A percentile compares a stretch with the other conserved stretches of the same genome.
These are phyloP conservation scores for Mortierella sp. DNA, from an alignment of 371 early-diverging fungal species.

Conservation along the genomic window DNA sequence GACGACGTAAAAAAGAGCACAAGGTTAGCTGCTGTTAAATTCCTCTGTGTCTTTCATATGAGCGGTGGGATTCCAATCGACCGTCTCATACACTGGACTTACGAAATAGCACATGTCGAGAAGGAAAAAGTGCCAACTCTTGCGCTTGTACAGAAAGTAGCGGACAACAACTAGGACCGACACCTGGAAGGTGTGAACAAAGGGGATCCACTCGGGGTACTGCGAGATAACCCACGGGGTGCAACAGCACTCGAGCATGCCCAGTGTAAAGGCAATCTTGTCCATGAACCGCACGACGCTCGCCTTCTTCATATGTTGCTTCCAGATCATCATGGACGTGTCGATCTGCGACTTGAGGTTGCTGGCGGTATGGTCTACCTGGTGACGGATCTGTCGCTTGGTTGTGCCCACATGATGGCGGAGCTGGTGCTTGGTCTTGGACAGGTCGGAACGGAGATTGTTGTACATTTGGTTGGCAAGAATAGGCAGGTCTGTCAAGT, in stretches of 20 bases:
- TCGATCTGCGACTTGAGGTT: conserved; percentile 50
- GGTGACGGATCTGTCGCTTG: conserved; percentile 36
- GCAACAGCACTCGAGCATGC: conserved; percentile 78
- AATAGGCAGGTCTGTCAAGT: conserved; percentile 44
- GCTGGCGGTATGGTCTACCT: conserved; percentile 38
- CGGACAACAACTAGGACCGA: conserved; percentile 67
- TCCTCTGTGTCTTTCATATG: background rate
- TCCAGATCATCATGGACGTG: conserved; percentile 39
- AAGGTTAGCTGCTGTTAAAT: background rate
- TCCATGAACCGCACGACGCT: conserved; percentile 73
- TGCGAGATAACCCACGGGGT: conserved; percentile 71
- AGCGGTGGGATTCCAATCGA: background rate
- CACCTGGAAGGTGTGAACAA: conserved; percentile 69
- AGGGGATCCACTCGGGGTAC: conserved; percentile 71
- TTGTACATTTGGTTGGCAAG: conserved; percentile 51
- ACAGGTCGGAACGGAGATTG: conserved; percentile 46
- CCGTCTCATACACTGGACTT: conserved; percentile 6
- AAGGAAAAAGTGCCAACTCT: conserved; percentile 78
- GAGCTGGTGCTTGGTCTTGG: conserved; percentile 50
- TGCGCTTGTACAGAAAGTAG: conserved; percentile 71
- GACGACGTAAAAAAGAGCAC: background rate
- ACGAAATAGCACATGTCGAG: conserved; percentile 80
- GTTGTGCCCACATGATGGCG: conserved; percentile 45
- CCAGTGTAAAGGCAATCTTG: conserved; percentile 80
- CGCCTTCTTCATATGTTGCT: conserved; percentile 57